phyloP scores from a whole-genome alignment of 2,329 filamentous ascomycete genomes.

The Verticillium albo-atrum region DNA sequence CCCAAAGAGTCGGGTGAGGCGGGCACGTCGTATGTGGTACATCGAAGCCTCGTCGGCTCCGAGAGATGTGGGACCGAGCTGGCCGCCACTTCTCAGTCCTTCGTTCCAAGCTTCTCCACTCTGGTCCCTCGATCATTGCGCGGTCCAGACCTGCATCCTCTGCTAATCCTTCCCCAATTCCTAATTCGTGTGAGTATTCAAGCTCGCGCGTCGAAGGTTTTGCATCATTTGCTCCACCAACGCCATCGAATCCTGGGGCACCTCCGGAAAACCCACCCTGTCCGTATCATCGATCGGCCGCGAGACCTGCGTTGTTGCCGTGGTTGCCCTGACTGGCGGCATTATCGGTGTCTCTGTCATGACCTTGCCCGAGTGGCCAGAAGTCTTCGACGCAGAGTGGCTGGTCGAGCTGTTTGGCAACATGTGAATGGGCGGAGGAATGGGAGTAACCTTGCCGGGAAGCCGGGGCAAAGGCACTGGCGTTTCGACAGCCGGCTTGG shows the following conservation, averaged over 20 bases:
- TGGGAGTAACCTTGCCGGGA: neutral
- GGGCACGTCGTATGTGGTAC: neutral
- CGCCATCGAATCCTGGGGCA: constrained; percentile 39
- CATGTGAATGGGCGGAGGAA: neutral
- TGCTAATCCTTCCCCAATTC: neutral
- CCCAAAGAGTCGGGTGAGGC: neutral
- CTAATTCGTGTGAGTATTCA: neutral
- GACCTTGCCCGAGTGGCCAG: neutral
- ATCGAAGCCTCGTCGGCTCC: neutral
- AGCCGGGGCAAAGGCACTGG: neutral
- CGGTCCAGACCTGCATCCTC: neutral
- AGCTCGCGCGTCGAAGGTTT: constrained; percentile 40
- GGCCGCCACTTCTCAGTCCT: neutral
- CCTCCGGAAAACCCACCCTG: constrained; percentile 31
- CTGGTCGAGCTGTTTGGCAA: neutral
- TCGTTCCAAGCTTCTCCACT: neutral
- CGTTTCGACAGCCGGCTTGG: neutral
- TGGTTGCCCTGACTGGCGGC: neutral
- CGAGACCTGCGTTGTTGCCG: neutral
- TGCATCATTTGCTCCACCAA: constrained; percentile 49
- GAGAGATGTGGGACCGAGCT: neutral
- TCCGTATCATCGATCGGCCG: neutral
- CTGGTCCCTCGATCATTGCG: neutral
- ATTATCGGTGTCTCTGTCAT: neutral
- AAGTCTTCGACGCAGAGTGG: neutral